phyloP scores from a whole-genome alignment of 257 asterid species.

The Jacaranda copaia region DNA sequence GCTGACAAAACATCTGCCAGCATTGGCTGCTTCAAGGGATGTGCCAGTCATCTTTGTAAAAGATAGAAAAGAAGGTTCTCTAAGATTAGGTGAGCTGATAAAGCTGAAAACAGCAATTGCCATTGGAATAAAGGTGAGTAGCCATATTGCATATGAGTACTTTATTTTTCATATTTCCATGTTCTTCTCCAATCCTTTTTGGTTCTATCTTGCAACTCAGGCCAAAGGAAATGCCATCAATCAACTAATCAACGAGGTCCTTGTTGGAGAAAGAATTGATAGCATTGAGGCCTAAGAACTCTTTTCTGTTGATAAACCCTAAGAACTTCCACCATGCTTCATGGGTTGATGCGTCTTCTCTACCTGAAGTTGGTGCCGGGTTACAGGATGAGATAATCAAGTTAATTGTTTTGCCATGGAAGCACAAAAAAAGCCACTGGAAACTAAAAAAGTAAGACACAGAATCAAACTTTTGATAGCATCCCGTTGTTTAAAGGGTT shows the following conservation, averaged over 20 bases:
- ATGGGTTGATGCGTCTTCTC: not conserved
- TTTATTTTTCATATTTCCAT: not conserved
- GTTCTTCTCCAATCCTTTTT: not conserved
- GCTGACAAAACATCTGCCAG: constrained; percentile 76
- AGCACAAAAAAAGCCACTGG: not conserved
- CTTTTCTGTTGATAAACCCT: constrained; percentile 2
- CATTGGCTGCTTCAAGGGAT: constrained; percentile 73
- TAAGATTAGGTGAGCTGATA: constrained; percentile 78
- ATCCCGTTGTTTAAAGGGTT: not conserved
- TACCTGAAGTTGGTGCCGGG: not conserved
- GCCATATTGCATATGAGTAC: not conserved
- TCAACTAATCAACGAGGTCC: constrained; percentile 49
- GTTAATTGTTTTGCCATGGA: not conserved
- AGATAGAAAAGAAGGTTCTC: constrained; percentile 76
- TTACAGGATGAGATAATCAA: not conserved
- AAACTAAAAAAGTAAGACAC: not conserved
- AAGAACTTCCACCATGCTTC: not conserved
- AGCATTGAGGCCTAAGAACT: constrained; percentile 28
- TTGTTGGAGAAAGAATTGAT: constrained; percentile 32
- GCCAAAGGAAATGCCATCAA: constrained; percentile 62
- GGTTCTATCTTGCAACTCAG: constrained; percentile 41
- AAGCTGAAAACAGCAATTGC: constrained; percentile 85
- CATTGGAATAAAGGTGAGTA: constrained; percentile 76
- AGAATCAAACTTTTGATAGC: not conserved
- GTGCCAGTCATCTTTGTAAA: constrained; percentile 71